These are phyloP conservation scores for Zancudomyces culisetae DNA, from an alignment of 371 early-diverging fungal genomes.

Conservation along the genomic window DNA sequence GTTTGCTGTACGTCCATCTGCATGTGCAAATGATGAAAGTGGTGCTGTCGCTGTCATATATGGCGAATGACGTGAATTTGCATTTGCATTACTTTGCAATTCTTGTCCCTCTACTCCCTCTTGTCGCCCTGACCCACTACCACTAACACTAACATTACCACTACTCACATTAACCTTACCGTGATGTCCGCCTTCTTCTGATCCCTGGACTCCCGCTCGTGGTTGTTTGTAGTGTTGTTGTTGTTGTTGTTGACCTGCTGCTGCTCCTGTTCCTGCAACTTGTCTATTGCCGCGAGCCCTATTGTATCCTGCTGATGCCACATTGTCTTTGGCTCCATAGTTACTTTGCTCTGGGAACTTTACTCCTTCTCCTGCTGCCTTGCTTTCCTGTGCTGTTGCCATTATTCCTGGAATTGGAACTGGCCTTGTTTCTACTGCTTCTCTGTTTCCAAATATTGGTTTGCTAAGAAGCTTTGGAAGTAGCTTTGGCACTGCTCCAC, in stretches of 20 bases:
- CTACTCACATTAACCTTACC: no score
- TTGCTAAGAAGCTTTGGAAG: conserved; percentile 1
- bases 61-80: neutral
- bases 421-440: neutral
- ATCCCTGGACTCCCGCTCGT: no score
- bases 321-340: no score
- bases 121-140: neutral
- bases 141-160: no score
- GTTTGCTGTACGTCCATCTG: neutral
- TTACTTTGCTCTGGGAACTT: no score
- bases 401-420: conserved; percentile 1
- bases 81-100: neutral
- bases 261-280: neutral
- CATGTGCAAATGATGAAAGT: neutral
- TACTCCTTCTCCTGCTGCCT: neutral
- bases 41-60: conserved; percentile 4
- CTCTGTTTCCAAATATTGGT: conserved; percentile 4
- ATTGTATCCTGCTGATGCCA: no score
- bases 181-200: no score
- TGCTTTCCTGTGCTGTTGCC: neutral
- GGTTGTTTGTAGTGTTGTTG: no score
- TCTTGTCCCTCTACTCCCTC: neutral
- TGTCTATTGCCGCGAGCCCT: no score
- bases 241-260: neutral
- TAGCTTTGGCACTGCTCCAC: conserved; percentile 3